Evolutionary conservation across 208 protist species (phyloP).

Genomic region (Leishmania gerbilli): DNA sequence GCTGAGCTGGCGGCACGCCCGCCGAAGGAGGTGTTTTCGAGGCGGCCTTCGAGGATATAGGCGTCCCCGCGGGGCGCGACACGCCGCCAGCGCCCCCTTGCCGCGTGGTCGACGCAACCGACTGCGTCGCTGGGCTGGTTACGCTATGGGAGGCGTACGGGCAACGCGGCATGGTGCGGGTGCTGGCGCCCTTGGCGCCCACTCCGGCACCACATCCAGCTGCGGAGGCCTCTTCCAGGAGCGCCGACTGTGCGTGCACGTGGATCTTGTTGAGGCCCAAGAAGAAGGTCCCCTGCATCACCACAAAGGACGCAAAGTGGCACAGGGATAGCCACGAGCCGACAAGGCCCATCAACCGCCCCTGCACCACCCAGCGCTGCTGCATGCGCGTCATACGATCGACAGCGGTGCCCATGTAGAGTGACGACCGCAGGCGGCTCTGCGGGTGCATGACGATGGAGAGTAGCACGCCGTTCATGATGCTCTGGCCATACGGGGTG

Average conservation of each 20-base stretch:
- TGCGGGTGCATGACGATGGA: conserved; percentile 68
- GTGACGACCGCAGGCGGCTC: conserved; percentile 34
- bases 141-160: background rate
- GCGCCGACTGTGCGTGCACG: conserved; percentile 3
- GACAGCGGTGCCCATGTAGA: conserved; percentile 39
- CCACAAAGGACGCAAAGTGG: conserved; percentile 52
- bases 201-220: background rate
- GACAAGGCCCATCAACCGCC: conserved; percentile 36
- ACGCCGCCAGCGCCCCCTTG: background rate
- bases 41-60: background rate
- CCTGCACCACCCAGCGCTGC: conserved; percentile 34
- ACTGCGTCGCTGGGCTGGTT: background rate
- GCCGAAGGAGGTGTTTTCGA: background rate
- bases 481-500: conserved; percentile 54
- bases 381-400: conserved; percentile 44
- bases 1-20: background rate
- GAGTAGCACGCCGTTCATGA: conserved; percentile 54
- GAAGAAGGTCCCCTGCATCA: conserved; percentile 54
- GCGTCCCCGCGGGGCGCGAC: background rate
- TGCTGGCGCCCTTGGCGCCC: background rate
- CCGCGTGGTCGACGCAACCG: background rate
- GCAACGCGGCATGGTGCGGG: background rate
- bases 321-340: conserved; percentile 42
- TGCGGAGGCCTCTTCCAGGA: background rate
- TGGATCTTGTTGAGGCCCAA: conserved; percentile 65